phyloP scores from a whole-genome alignment of 2,329 filamentous ascomycete species.

The Aspergillus ibericus region DNA sequence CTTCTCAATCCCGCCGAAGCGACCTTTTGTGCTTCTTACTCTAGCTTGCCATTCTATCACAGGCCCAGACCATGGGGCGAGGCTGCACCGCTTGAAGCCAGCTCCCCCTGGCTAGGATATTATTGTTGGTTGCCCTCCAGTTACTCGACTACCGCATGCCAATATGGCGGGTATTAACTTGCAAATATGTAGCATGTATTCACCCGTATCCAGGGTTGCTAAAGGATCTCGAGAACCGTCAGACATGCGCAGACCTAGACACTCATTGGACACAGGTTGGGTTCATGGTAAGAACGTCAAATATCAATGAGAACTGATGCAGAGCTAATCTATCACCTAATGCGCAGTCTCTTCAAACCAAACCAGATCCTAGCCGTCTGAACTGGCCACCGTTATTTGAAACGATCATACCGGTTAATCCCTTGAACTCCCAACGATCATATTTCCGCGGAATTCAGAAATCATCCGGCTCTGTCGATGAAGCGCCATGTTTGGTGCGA shows the following conservation, averaged over 20 bases:
- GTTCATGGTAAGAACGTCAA: constrained; percentile 23
- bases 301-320: neutral
- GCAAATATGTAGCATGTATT: constrained; percentile 32
- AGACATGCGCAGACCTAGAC: constrained; percentile 38
- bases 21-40: constrained; percentile 28
- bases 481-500: constrained; percentile 23
- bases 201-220: constrained; percentile 33
- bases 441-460: constrained; percentile 31
- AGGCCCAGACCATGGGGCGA: constrained; percentile 24
- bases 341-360: constrained; percentile 26
- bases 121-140: constrained; percentile 28
- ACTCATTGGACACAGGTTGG: constrained; percentile 24
- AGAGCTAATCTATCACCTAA: neutral
- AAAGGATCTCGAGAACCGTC: constrained; percentile 27
- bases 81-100: constrained; percentile 12
- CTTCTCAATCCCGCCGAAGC: constrained; percentile 31
- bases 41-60: constrained; percentile 11
- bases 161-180: constrained; percentile 2
- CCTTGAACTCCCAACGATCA: constrained; percentile 1
- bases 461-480: constrained; percentile 11
- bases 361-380: constrained; percentile 10
- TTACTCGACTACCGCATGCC: neutral
- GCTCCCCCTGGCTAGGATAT: constrained; percentile 34
- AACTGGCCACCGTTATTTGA: constrained; percentile 33
- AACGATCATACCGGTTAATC: constrained; percentile 19